Evolutionary conservation across 176 grass and related monocot species (phyloP).

Genomic region (Oryza meyeriana): DNA sequence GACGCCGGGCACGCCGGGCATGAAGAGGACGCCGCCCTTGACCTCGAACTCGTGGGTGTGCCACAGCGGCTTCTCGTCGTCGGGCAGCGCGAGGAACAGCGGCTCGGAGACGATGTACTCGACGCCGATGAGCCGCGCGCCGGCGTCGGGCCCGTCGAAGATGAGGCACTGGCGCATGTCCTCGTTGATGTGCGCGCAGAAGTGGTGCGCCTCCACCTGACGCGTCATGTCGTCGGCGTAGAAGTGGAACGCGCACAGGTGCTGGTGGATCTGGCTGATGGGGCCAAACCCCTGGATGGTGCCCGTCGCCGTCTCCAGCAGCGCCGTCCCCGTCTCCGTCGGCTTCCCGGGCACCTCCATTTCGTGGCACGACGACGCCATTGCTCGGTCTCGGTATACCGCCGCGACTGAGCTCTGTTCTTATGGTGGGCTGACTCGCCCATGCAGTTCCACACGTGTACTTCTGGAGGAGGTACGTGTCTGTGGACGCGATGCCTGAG

Average conservation of each 20-base stretch:
- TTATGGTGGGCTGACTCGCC: neutral
- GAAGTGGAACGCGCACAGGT: constrained; percentile 94
- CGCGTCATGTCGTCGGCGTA: constrained; percentile 81
- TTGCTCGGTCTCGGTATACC: neutral
- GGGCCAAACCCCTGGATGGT: constrained; percentile 74
- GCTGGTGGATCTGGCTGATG: constrained; percentile 73
- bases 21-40: constrained; percentile 58
- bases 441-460: constrained; percentile 36
- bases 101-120: constrained; percentile 64
- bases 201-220: constrained; percentile 91
- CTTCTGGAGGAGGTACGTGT: constrained; percentile 15
- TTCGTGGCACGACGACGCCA: constrained; percentile 43
- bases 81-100: constrained; percentile 73
- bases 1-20: constrained; percentile 57
- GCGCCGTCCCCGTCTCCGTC: constrained; percentile 56
- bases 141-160: constrained; percentile 60
- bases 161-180: constrained; percentile 83
- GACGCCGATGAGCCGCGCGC: constrained; percentile 66
- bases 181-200: constrained; percentile 75
- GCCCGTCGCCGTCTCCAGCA: constrained; percentile 70
- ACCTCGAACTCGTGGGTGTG: constrained; percentile 97
- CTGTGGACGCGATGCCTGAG: neutral
- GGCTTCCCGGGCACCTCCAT: constrained; percentile 62
- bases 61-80: constrained; percentile 86
- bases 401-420: neutral